These are phyloP conservation scores for Haematococcus lacustris DNA, from an alignment of 139 green algal genomes.

Conservation along the genomic window DNA sequence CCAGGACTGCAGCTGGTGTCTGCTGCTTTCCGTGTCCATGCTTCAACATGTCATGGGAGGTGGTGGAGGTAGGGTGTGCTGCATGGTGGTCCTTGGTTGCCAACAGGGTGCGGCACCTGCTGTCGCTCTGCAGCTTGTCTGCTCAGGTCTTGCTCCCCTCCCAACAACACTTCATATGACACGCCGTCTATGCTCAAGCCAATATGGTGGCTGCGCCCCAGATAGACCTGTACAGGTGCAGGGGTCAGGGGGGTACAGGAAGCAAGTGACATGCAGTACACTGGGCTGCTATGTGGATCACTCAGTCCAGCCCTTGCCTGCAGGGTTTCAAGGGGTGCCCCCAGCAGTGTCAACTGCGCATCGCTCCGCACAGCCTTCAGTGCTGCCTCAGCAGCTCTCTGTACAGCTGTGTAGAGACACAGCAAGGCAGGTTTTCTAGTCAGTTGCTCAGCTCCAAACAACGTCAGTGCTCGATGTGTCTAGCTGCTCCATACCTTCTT, in stretches of 20 bases:
- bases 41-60: too few species aligned
- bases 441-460: too few species aligned
- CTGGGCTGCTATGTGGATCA: background rate
- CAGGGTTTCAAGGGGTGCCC: constrained; percentile 5
- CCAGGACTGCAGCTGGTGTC: too few species aligned
- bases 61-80: too few species aligned
- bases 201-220: background rate
- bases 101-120: too few species aligned
- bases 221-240: constrained; percentile 1
- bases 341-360: background rate
- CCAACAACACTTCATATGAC: constrained; percentile 1
- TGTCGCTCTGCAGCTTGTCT: too few species aligned
- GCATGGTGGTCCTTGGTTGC: too few species aligned
- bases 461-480: too few species aligned
- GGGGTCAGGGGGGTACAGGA: background rate
- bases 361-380: background rate
- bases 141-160: constrained; percentile 5
- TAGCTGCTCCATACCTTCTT: too few species aligned
- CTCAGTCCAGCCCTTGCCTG: background rate
- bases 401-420: background rate
- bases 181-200: constrained; percentile 8
- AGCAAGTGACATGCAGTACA: background rate
- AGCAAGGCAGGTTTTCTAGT: too few species aligned
- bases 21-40: too few species aligned
- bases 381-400: constrained; percentile 6